Evolutionary conservation across 2,329 filamentous ascomycete genomes (phyloP), one percentile per base, ranked within the genome.

Genomic region (Aspergillus sp.): DNA sequence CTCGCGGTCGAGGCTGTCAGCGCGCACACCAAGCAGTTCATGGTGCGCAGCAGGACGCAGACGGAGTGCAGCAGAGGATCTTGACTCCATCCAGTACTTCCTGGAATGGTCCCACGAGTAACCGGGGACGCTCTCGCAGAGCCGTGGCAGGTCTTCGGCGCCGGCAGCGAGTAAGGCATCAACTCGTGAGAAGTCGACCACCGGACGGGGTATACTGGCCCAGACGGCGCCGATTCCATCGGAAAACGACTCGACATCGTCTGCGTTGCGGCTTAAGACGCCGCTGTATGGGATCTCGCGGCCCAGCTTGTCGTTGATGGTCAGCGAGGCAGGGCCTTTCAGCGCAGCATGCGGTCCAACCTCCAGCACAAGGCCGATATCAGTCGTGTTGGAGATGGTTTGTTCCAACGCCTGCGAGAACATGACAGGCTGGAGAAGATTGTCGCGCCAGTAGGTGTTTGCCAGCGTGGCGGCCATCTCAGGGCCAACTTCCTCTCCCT

Each of bases 321-420:
- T 74, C 55, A 74, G 64, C 12, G 60, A 42, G 3, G 66, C 63
- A 11, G 72, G 71, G 1, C 70, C 68, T 24, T 69, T 62, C 8
- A 76, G 56, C 1, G 73, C 70, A 5, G 69, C 61, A 50, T 76
- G 73, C 11, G 74, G 71, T 0, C 74, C 74, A 56, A 76, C 55
- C 30, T 76, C 73, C 8, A 76, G 40, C 1, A 54, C 61, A 45
- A 68, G 59, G 27, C 66, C 61, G 19, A 66, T 20, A 27, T 17
- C 9, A 13, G 7, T 6, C 20, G 12, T 27, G 3, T 44, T 58
- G n/a, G 50, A 51, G 46, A 62, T 37, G 4, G 62, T 64, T 51
- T 11, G 57, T 51, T 6, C 68, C 34, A 2, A 64, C 66, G 11
- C 65, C 56, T 3, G 62, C 60, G 37, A 27, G 24, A 71, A 72